Conservation (phyloP, 1,284 basidiomycete species). For the Cryptococcus sp. region DNA sequence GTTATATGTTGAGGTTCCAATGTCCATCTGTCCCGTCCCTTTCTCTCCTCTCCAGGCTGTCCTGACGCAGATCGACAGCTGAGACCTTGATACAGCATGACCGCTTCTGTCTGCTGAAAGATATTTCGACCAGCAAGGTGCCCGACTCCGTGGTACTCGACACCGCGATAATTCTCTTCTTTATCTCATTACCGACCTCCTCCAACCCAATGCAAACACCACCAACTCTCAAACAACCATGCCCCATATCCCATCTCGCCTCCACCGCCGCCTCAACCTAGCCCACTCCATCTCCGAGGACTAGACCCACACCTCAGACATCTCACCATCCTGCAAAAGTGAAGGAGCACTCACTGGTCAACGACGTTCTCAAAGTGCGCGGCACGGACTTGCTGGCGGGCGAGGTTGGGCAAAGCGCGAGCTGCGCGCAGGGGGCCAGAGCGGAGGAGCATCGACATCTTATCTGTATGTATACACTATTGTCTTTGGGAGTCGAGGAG, state of each 20-base stretch:
- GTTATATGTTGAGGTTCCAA: background rate
- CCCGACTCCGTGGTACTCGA: too few species aligned
- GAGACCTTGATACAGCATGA: too few species aligned
- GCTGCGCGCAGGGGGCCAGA: slow-evolving; percentile 29
- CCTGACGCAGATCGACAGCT: too few species aligned
- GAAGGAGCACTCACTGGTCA: slow-evolving; percentile 34
- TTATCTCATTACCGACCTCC: too few species aligned
- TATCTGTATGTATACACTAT: too few species aligned
- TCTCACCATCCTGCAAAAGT: background rate
- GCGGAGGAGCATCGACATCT: slow-evolving; percentile 38
- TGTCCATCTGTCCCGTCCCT: too few species aligned
- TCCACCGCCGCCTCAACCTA: background rate
- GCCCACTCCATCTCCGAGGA: background rate
- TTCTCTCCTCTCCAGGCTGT: too few species aligned
- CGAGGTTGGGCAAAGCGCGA: slow-evolving; percentile 11
- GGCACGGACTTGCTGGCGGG: slow-evolving; percentile 25
- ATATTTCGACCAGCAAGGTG: too few species aligned
- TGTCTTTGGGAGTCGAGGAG: too few species aligned
- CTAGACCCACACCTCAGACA: background rate
- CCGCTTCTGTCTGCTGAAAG: too few species aligned
- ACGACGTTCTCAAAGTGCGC: slow-evolving; percentile 43
- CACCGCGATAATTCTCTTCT: too few species aligned
- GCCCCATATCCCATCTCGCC: background rate
- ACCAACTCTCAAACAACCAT: background rate
- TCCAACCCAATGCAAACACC: background rate